Conservation (phyloP, 2,329 filamentous ascomycete species). For the Ramularia collo-cygni region DNA sequence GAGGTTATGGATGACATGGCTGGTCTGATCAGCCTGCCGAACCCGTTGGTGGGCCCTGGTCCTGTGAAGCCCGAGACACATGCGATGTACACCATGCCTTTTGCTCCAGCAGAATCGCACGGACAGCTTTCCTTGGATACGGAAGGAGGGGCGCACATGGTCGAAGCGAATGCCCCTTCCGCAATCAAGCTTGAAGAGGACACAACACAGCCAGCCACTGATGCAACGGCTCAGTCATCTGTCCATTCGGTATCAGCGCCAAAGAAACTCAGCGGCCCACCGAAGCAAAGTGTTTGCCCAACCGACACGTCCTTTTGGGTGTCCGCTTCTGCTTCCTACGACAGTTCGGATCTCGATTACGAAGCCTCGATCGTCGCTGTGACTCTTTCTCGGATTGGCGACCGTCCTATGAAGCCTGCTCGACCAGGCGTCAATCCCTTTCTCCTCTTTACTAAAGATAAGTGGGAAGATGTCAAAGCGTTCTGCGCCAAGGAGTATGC, state of each 20-base stretch:
- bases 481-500: slow-evolving; percentile 58
- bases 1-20: slow-evolving; percentile 76
- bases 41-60: slow-evolving; percentile 61
- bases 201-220: background rate
- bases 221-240: slow-evolving; percentile 2
- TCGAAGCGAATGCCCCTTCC: slow-evolving; percentile 1
- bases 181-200: slow-evolving; percentile 25
- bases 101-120: background rate
- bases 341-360: slow-evolving; percentile 42
- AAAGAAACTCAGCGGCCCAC: slow-evolving; percentile 18
- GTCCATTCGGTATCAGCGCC: slow-evolving; percentile 4
- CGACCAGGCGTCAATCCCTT: slow-evolving; percentile 80
- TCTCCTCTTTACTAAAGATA: slow-evolving; percentile 76
- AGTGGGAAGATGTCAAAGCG: slow-evolving; percentile 55
- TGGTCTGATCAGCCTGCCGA: slow-evolving; percentile 71
- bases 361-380: slow-evolving; percentile 51
- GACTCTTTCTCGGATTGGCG: slow-evolving; percentile 61
- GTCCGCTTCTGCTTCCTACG: slow-evolving; percentile 15
- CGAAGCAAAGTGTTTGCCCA: slow-evolving; percentile 26
- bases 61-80: slow-evolving; percentile 38
- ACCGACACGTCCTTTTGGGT: slow-evolving; percentile 29
- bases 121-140: slow-evolving; percentile 1
- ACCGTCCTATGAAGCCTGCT: slow-evolving; percentile 62
- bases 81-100: slow-evolving; percentile 3
- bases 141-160: background rate